Evolutionary conservation across 1,284 basidiomycete species (phyloP), one percentile per base, ranked within the genome.

Genomic region (Trametes polyzona): DNA sequence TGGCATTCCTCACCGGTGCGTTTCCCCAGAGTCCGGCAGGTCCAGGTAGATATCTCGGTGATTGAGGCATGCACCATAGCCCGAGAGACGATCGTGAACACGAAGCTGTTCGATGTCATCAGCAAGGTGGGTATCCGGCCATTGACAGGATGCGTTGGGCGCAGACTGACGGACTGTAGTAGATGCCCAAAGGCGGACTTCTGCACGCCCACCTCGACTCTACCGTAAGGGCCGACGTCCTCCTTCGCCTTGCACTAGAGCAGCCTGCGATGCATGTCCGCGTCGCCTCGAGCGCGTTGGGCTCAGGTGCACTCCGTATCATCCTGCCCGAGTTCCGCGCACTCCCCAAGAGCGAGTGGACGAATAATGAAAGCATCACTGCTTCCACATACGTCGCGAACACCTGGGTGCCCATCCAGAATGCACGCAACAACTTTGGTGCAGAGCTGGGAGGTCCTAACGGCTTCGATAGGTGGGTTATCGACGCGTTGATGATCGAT

Each of bases 161-260:
- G 40, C 24, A 35, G n/a, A 7, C 46, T 17, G 14, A 51, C 17
- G n/a, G 19, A 4, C 23, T 26, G 24, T 30, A n/a, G 24, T 41
- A 88, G 87, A 89, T 91, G 86, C 88, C 88, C 10, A 91, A 91
- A 70, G 89, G 89, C 42, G 87, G 79, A 0, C 75, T 90, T 4
- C 74, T 91, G 16, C 89, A 91, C 65, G 82, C 78, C 0, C 89
- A 91, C 66, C 75, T 90, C 9, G 88, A 89, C 64, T 83, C 86
- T 12, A 88, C 82, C 2, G 87, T 90, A 32, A 81, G 87, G 55
- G 76, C 75, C 1, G 67, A 73, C 11, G 73, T 76, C 30, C 73
- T 90, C 4, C 72, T 87, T 12, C 67, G 75, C 27, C 71, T 84
- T 14, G 86, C 86, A 4, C 68, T 87, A 17, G 72, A 79, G 47